phyloP scores from a whole-genome alignment of 2,329 filamentous ascomycete genomes.

The Scortechinia acanthostroma region DNA sequence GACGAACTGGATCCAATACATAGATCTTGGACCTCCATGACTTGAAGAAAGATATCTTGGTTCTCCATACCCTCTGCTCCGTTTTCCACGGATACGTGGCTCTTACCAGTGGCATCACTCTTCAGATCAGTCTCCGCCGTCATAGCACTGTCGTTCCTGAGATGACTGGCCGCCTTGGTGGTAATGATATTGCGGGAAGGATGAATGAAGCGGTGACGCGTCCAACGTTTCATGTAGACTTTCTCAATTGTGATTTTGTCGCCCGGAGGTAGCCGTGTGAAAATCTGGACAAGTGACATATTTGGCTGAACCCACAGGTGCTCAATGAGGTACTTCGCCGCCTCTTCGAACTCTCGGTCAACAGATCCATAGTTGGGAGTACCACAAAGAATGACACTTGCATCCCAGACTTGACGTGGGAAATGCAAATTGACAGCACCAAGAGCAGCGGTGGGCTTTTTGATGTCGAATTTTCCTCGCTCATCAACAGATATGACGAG shows the following conservation, averaged over 20 bases:
- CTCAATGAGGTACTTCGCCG: slow-evolving; percentile 17
- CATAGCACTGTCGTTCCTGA: not conserved
- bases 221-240: slow-evolving; percentile 20
- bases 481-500: slow-evolving; percentile 11
- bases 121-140: too few relatives aligned
- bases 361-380: too few relatives aligned
- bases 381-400: slow-evolving; percentile 18
- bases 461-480: slow-evolving; percentile 15
- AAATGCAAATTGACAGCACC: slow-evolving; percentile 26
- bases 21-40: slow-evolving; percentile 27
- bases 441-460: slow-evolving; percentile 13
- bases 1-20: slow-evolving; percentile 10
- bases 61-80: too few relatives aligned
- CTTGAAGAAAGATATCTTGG: slow-evolving; percentile 17
- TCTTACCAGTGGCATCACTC: too few relatives aligned
- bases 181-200: not conserved
- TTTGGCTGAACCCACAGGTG: slow-evolving; percentile 20
- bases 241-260: slow-evolving; percentile 16
- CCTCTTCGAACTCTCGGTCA: slow-evolving; percentile 14
- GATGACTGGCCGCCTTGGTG: not conserved
- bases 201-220: slow-evolving; percentile 15
- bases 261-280: slow-evolving; percentile 12
- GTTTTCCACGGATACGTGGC: too few relatives aligned
- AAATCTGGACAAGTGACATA: slow-evolving; percentile 14
- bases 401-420: slow-evolving; percentile 27